A percentile compares a stretch with the other conserved stretches of the same genome.
Evolutionary conservation across 495 filamentous ascomycete genomes (phyloP).

Genomic region (Hypoxylon intermedium): DNA sequence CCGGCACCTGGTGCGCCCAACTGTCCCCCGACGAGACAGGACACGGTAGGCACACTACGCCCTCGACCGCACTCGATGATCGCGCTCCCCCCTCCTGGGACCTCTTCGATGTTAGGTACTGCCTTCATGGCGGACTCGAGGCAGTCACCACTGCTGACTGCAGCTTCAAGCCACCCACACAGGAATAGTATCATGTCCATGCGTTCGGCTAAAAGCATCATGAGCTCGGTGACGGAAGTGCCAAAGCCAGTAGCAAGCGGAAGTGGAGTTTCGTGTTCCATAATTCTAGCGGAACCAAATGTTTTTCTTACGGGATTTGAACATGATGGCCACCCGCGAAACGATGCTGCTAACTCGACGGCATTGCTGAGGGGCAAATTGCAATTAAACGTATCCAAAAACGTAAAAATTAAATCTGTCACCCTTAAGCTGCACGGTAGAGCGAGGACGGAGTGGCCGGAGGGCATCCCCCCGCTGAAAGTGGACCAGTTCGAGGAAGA

Average conservation of each 20-base stretch:
- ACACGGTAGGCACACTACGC: slow-evolving; percentile 3
- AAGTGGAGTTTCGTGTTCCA: slow-evolving; percentile 73
- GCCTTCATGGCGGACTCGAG: slow-evolving; percentile 38
- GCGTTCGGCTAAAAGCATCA: slow-evolving; percentile 52
- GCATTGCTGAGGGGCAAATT: slow-evolving; percentile 88
- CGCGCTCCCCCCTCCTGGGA: slow-evolving; percentile 32
- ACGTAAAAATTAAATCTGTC: slow-evolving; percentile 93
- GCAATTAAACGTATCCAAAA: slow-evolving; percentile 82
- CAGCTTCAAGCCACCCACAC: slow-evolving; percentile 35
- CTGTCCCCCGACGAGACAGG: slow-evolving; percentile 22
- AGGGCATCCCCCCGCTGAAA: slow-evolving; percentile 93
- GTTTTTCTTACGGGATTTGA: slow-evolving; percentile 93
- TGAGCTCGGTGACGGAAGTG: slow-evolving; percentile 53
- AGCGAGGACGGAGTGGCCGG: slow-evolving; percentile 94
- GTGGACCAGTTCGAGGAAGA: slow-evolving; percentile 82
- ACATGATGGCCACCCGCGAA: slow-evolving; percentile 70
- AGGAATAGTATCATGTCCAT: slow-evolving; percentile 54
- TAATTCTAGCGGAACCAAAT: slow-evolving; percentile 84
- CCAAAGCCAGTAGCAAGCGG: slow-evolving; percentile 77
- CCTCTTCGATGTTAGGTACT: slow-evolving; percentile 32
- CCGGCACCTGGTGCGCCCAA: slow-evolving; percentile 4
- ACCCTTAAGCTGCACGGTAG: slow-evolving; percentile 85
- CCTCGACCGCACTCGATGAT: slow-evolving; percentile 37
- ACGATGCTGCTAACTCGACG: slow-evolving; percentile 62
- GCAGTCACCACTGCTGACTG: slow-evolving; percentile 31